These are phyloP conservation scores for Neostapfia colusana DNA, from an alignment of 176 grass and related monocot genomes.

Conservation along the genomic window DNA sequence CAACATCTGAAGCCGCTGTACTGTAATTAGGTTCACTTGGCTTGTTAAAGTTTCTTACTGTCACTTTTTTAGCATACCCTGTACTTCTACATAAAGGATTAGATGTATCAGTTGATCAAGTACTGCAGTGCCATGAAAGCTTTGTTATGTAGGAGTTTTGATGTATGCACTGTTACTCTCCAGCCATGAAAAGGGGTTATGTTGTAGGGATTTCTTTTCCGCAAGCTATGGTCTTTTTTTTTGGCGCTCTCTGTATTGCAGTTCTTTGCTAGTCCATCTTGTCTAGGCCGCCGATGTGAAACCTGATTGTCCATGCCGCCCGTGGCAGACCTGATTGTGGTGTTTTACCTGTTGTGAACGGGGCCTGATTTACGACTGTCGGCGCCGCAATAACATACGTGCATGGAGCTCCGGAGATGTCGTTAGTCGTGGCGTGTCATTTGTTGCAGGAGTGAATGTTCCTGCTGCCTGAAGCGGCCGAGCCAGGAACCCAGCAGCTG, in stretches of 20 bases:
- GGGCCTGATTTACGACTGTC: background rate
- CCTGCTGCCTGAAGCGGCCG: background rate
- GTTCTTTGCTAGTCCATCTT: background rate
- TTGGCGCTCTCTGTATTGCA: background rate
- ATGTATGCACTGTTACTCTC: background rate
- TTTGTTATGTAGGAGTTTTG: background rate
- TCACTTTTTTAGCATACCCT: conserved; percentile 33
- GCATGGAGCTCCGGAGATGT: background rate
- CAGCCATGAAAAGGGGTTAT: background rate
- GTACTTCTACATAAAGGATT: conserved; percentile 44
- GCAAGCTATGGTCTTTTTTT: background rate
- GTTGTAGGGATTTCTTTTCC: background rate
- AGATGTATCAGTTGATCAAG: conserved; percentile 40
- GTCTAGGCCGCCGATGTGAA: too few species aligned
- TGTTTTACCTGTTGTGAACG: too few species aligned
- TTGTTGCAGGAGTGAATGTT: background rate
- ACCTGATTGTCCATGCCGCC: too few species aligned
- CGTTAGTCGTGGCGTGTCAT: background rate
- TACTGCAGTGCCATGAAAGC: background rate
- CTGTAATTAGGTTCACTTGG: conserved; percentile 47
- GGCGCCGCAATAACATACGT: background rate
- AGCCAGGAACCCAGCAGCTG: background rate
- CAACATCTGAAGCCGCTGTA: conserved; percentile 43
- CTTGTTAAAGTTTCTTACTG: conserved; percentile 44
- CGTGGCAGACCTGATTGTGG: background rate